These are phyloP conservation scores for Saccharomycopsis phalli DNA, from an alignment of 1,139 yeast species.

Conservation along the genomic window DNA sequence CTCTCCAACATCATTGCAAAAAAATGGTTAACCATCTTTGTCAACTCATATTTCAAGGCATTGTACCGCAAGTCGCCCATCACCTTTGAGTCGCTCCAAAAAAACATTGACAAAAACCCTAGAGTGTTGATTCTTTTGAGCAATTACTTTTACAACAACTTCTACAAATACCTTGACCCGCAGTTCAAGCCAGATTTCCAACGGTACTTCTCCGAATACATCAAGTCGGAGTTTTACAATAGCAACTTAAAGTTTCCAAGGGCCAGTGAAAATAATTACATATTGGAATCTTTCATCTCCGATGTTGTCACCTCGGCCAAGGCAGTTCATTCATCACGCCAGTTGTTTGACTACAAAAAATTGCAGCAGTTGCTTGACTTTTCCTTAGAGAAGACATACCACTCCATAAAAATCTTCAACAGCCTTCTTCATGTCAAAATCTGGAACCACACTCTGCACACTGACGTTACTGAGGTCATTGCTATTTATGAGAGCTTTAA, in stretches of 20 bases:
- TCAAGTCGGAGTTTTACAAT: neutral
- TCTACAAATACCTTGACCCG: slow-evolving; percentile 1
- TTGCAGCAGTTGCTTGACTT: slow-evolving; percentile 11
- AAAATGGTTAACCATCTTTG: slow-evolving; percentile 13
- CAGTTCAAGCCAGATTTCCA: slow-evolving; percentile 5
- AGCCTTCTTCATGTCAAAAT: slow-evolving; percentile 12
- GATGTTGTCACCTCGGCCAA: slow-evolving; percentile 1
- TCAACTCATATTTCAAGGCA: slow-evolving; percentile 7
- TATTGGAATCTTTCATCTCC: slow-evolving; percentile 9
- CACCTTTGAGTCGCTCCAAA: slow-evolving; percentile 3
- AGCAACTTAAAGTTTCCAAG: slow-evolving; percentile 13
- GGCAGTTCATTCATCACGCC: no score
- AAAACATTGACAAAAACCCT: slow-evolving; percentile 2
- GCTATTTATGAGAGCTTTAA: slow-evolving; percentile 13
- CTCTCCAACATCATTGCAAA: slow-evolving; percentile 13
- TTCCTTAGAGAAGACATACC: slow-evolving; percentile 15
- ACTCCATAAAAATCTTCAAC: slow-evolving; percentile 13
- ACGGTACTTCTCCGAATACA: slow-evolving; percentile 5
- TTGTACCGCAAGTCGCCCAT: neutral
- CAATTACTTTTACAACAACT: slow-evolving; percentile 11
- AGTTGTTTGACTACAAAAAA: slow-evolving; percentile 1
- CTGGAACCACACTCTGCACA: neutral
- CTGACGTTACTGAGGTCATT: slow-evolving; percentile 2
- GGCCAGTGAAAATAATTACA: slow-evolving; percentile 10
- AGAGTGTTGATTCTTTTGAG: slow-evolving; percentile 8